Evolutionary conservation across 495 filamentous ascomycete species (phyloP).

Genomic region (Physcia stellaris): DNA sequence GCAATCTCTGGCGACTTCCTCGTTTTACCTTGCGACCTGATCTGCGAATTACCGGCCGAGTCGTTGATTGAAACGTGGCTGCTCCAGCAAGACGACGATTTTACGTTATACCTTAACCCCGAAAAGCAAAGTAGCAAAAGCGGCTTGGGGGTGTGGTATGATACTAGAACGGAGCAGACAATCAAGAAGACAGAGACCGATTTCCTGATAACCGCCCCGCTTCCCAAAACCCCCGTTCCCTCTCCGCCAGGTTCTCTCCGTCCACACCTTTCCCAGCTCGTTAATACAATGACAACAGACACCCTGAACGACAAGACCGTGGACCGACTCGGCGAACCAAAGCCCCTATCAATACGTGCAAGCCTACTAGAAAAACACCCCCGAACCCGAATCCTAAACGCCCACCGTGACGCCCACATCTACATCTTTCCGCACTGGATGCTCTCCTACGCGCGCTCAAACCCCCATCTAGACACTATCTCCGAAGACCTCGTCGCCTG

Average conservation of each 20-base stretch:
- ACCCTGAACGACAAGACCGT: slow-evolving; percentile 69
- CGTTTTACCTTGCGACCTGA: slow-evolving; percentile 82
- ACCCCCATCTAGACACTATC: slow-evolving; percentile 71
- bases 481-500: slow-evolving; percentile 86
- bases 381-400: slow-evolving; percentile 61
- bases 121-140: slow-evolving; percentile 50
- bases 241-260: slow-evolving; percentile 47
- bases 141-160: slow-evolving; percentile 77
- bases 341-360: slow-evolving; percentile 51
- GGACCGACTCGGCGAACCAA: slow-evolving; percentile 53
- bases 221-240: slow-evolving; percentile 39
- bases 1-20: slow-evolving; percentile 74
- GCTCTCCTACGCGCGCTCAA: slow-evolving; percentile 59
- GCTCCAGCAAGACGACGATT: slow-evolving; percentile 60
- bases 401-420: slow-evolving; percentile 76
- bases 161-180: slow-evolving; percentile 59
- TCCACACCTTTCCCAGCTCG: slow-evolving; percentile 48
- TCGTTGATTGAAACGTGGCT: slow-evolving; percentile 83
- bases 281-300: slow-evolving; percentile 67
- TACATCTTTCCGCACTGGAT: slow-evolving; percentile 92
- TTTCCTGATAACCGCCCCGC: slow-evolving; percentile 61
- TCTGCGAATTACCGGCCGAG: slow-evolving; percentile 79
- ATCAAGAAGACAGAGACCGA: slow-evolving; percentile 87
- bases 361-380: slow-evolving; percentile 57
- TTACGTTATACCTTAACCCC: slow-evolving; percentile 32